Percentiles rank a stretch among this genome's conserved stretches.
Conservation (phyloP, 148 eudicot genomes). For the Rhododendron vialii region DNA sequence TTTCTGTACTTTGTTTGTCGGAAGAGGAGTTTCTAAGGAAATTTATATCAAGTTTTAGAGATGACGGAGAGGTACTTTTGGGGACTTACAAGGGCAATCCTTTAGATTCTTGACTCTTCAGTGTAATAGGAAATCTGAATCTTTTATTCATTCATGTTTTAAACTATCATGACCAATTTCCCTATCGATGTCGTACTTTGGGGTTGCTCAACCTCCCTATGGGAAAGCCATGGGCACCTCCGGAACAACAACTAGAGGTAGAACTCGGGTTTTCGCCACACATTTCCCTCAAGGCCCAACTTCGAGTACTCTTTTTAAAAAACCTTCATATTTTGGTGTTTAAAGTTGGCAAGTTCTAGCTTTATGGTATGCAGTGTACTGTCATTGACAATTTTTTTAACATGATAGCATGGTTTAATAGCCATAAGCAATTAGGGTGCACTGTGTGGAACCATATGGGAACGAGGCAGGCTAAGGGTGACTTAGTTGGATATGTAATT, state of each 20-base stretch:
- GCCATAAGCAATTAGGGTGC: no score
- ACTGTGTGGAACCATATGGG: neutral
- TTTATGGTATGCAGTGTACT: neutral
- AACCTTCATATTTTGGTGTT: neutral
- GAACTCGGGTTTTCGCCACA: neutral
- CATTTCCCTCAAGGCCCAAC: neutral
- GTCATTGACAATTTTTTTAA: neutral
- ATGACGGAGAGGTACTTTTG: conserved; percentile 19
- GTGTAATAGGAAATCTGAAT: no score
- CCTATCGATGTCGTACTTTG: neutral
- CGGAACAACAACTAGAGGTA: neutral
- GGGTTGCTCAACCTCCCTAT: neutral
- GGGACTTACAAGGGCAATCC: conserved; percentile 8
- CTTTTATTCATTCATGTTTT: no score
- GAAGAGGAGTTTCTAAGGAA: no score
- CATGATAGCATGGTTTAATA: neutral
- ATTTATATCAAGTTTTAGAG: neutral
- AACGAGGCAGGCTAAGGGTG: neutral
- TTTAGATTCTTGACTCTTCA: no score
- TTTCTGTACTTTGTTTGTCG: no score
- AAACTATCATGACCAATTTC: no score
- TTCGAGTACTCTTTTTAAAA: neutral
- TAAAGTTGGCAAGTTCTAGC: neutral
- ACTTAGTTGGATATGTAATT: neutral
- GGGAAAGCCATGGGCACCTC: neutral